Conservation (phyloP, 139 green algal species). For the Tetradesmus obliquus region DNA sequence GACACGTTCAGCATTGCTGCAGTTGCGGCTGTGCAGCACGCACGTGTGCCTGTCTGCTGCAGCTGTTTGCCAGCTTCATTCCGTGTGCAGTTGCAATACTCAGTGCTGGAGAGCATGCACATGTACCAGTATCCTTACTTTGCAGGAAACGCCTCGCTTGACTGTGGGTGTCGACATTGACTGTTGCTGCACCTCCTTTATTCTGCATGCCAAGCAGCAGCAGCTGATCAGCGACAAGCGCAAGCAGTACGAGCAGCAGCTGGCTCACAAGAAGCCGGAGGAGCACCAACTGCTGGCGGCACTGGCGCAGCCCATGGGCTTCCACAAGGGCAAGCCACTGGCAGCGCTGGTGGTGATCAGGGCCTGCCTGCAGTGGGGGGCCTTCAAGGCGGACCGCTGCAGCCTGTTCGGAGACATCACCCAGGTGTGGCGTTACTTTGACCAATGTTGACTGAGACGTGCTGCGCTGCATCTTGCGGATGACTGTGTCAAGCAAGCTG, state of each 20-base stretch:
- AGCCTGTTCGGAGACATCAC: slow-evolving; percentile 98
- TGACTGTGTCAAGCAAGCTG: too few species aligned
- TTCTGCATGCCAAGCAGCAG: slow-evolving; percentile 67
- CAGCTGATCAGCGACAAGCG: too few species aligned
- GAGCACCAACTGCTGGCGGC: slow-evolving; percentile 87
- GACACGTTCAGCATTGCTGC: too few species aligned
- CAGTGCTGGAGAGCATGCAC: too few species aligned
- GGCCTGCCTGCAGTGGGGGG: slow-evolving; percentile 67
- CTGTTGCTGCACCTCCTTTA: neutral
- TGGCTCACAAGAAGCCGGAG: slow-evolving; percentile 87
- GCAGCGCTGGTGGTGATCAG: slow-evolving; percentile 92
- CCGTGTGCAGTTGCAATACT: too few species aligned
- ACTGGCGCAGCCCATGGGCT: slow-evolving; percentile 81
- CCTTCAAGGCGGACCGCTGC: slow-evolving; percentile 93
- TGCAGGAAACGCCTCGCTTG: too few species aligned
- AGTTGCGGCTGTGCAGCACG: too few species aligned
- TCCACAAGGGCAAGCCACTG: slow-evolving; percentile 86
- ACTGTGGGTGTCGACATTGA: too few species aligned
- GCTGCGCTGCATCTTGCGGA: neutral
- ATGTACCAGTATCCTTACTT: too few species aligned
- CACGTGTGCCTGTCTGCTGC: too few species aligned
- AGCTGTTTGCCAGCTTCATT: too few species aligned
- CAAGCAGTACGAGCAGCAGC: slow-evolving; percentile 71
- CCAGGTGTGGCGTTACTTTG: slow-evolving; percentile 44
- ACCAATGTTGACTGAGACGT: too few species aligned